Conservation (phyloP, 2,329 filamentous ascomycete species). For the Phyllosticta ampelicida region DNA sequence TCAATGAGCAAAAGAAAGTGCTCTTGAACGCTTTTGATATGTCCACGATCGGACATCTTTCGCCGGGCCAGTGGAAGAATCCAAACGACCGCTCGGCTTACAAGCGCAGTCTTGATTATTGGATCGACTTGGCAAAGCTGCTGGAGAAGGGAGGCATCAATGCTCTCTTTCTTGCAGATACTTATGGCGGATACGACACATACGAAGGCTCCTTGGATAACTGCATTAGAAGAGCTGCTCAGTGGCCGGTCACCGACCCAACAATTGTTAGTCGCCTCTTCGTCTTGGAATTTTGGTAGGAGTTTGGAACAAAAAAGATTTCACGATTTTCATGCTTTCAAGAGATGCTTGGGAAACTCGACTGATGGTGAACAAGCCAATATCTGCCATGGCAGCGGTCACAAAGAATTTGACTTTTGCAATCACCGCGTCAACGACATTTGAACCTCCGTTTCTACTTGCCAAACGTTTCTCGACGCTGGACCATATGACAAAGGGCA, state of each 20-base stretch:
- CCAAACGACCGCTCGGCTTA: constrained; percentile 50
- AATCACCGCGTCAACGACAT: constrained; percentile 53
- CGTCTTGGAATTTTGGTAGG: neutral
- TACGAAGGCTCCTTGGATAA: constrained; percentile 50
- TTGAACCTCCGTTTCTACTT: constrained; percentile 51
- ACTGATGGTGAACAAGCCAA: constrained; percentile 33
- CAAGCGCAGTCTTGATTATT: constrained; percentile 51
- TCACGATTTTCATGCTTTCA: neutral
- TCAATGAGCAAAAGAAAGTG: constrained; percentile 40
- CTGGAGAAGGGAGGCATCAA: constrained; percentile 54
- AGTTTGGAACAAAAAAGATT: neutral
- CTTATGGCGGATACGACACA: constrained; percentile 53
- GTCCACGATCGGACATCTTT: constrained; percentile 53
- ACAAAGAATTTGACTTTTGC: constrained; percentile 54
- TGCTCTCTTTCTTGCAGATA: constrained; percentile 55
- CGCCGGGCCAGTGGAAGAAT: constrained; percentile 59
- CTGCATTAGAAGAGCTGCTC: constrained; percentile 50
- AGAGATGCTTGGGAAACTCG: neutral
- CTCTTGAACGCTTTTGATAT: constrained; percentile 57
- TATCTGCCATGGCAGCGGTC: constrained; percentile 55
- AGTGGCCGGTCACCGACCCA: constrained; percentile 56
- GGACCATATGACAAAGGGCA: constrained; percentile 50
- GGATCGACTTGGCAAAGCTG: constrained; percentile 52
- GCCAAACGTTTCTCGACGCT: constrained; percentile 53
- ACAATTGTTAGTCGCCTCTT: constrained; percentile 41